Conservation (phyloP, 2,329 filamentous ascomycete genomes). For the Penicillium griseofulvum region DNA sequence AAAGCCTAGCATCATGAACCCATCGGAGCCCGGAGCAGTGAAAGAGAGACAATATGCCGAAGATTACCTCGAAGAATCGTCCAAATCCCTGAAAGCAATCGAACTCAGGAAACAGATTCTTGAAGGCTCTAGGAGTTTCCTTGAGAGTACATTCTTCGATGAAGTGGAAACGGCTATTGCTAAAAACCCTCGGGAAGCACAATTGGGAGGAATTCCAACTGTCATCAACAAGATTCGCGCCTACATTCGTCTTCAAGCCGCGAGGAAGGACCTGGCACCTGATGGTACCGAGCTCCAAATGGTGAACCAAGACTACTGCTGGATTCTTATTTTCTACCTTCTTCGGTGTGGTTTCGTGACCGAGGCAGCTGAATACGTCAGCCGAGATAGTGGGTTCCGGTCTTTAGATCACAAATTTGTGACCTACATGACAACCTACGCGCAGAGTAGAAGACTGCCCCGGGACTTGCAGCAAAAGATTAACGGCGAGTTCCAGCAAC, state of each 20-base stretch:
- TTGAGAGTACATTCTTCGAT: conserved; percentile 77
- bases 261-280: conserved; percentile 77
- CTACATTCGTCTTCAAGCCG: conserved; percentile 78
- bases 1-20: conserved; percentile 57
- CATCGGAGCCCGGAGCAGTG: conserved; percentile 62
- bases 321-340: conserved; percentile 92
- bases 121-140: conserved; percentile 71
- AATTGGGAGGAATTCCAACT: conserved; percentile 83
- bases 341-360: conserved; percentile 78
- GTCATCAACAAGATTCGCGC: conserved; percentile 87
- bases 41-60: conserved; percentile 72
- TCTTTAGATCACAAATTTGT: conserved; percentile 88
- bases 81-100: conserved; percentile 62
- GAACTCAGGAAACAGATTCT: conserved; percentile 76
- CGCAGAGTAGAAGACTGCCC: conserved; percentile 72
- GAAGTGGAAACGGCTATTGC: conserved; percentile 74
- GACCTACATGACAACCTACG: conserved; percentile 82
- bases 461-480: conserved; percentile 81
- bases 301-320: conserved; percentile 79
- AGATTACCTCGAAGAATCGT: conserved; percentile 73
- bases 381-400: conserved; percentile 75
- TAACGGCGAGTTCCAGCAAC: conserved; percentile 83
- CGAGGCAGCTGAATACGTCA: conserved; percentile 85
- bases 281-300: conserved; percentile 79
- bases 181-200: conserved; percentile 83